A percentile compares a stretch with the other conserved stretches of the same genome.
phyloP scores from a whole-genome alignment of 2,329 filamentous ascomycete species.

The Diaporthe humulicola region DNA sequence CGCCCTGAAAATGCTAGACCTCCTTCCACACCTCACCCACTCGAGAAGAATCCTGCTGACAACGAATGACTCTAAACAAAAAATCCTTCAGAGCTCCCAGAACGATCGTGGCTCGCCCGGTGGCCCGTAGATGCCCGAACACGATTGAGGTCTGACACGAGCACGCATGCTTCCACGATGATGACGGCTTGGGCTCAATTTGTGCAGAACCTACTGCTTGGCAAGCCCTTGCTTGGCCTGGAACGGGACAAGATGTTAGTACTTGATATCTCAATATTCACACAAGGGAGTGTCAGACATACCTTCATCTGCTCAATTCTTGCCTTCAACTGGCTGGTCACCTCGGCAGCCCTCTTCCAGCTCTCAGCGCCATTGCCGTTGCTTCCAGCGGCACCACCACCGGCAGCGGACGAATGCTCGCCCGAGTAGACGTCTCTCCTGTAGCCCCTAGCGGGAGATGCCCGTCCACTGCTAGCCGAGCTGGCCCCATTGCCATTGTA shows the following conservation, averaged over 20 bases:
- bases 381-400: conserved; percentile 40
- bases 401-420: conserved; percentile 42
- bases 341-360: conserved; percentile 97
- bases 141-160: conserved; percentile 13
- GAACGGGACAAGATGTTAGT: conserved; percentile 1
- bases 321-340: conserved; percentile 96
- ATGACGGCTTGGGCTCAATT: conserved; percentile 36
- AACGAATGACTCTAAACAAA: conserved; percentile 12
- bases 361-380: conserved; percentile 80
- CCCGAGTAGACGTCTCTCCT: conserved; percentile 52
- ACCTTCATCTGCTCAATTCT: conserved; percentile 99
- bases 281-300: conserved; percentile 41
- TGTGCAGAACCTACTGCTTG: conserved; percentile 40
- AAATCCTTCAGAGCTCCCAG: conserved; percentile 27
- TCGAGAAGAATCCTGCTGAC: conserved; percentile 8
- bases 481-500: conserved; percentile 57
- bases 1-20: conserved; percentile 36
- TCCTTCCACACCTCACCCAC: neutral
- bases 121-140: conserved; percentile 22
- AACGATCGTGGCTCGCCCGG: conserved; percentile 25
- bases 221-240: conserved; percentile 41
- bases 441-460: conserved; percentile 70
- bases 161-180: conserved; percentile 14
- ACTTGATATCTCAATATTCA: neutral
- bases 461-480: conserved; percentile 67